phyloP scores from a whole-genome alignment of 2,329 filamentous ascomycete genomes.

The Monilinia aucupariae region DNA sequence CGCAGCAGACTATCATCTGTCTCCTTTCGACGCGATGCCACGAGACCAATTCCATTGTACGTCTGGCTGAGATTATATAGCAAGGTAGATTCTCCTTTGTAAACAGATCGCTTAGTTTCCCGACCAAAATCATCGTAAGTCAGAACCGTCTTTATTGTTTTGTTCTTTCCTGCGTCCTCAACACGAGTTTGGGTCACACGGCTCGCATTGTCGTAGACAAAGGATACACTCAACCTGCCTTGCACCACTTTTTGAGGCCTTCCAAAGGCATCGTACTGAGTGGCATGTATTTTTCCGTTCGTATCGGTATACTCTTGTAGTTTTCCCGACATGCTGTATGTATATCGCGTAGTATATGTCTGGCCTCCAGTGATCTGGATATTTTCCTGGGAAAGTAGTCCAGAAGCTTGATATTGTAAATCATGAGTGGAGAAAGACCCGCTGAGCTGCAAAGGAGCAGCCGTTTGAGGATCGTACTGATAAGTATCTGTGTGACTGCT shows the following conservation, averaged over 20 bases:
- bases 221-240: background rate
- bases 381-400: background rate
- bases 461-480: background rate
- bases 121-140: conserved; percentile 9
- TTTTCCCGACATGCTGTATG: conserved; percentile 4
- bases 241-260: background rate
- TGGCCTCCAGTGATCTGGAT: background rate
- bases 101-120: conserved; percentile 8
- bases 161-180: background rate
- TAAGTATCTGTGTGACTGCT: conserved; percentile 6
- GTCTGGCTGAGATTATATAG: conserved; percentile 4
- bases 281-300: conserved; percentile 4
- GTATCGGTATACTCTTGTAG: conserved; percentile 5
- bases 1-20: background rate
- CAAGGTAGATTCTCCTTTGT: background rate
- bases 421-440: background rate
- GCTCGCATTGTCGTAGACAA: conserved; percentile 10
- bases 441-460: background rate
- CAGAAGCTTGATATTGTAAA: conserved; percentile 9
- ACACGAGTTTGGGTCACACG: conserved; percentile 5
- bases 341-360: background rate
- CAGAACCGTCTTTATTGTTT: background rate
- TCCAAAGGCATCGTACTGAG: background rate
- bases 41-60: conserved; percentile 4
- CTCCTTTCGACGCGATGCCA: conserved; percentile 1